Conservation (phyloP, 768 basidiomycete species). For the Dictyophora rubrovolvata region DNA sequence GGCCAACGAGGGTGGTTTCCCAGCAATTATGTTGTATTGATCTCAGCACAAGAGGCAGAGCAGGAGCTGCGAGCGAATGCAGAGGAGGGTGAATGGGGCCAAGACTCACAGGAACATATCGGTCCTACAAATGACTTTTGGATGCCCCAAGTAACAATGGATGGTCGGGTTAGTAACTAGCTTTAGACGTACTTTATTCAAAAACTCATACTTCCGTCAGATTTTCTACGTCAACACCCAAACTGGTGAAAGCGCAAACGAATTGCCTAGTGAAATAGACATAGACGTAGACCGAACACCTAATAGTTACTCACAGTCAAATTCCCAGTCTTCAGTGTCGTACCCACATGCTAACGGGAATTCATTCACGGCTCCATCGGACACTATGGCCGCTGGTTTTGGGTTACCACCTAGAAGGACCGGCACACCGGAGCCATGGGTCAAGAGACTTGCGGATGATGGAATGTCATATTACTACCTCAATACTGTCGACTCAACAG, state of each 20-base stretch:
- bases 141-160: slow-evolving; percentile 31
- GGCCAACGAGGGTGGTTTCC: slow-evolving; percentile 96
- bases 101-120: slow-evolving; percentile 2
- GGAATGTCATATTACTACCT: slow-evolving; percentile 71
- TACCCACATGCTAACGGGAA: slow-evolving; percentile 47
- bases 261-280: slow-evolving; percentile 21
- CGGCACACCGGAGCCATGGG: slow-evolving; percentile 74
- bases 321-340: slow-evolving; percentile 31
- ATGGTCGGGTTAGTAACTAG: slow-evolving; percentile 28
- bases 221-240: slow-evolving; percentile 37
- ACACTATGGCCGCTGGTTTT: slow-evolving; percentile 39
- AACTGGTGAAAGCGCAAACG: slow-evolving; percentile 21
- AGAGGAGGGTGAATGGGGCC: not conserved
- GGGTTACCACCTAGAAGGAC: slow-evolving; percentile 43
- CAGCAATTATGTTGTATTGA: slow-evolving; percentile 80
- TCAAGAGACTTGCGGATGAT: slow-evolving; percentile 69
- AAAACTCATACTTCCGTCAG: slow-evolving; percentile 15
- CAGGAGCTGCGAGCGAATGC: slow-evolving; percentile 8
- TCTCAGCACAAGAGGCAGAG: slow-evolving; percentile 77
- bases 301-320: slow-evolving; percentile 11
- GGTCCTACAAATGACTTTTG: slow-evolving; percentile 24
- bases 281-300: slow-evolving; percentile 8
- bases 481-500: slow-evolving; percentile 59
- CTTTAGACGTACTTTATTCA: not conserved
- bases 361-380: slow-evolving; percentile 39